Conservation (phyloP, 2,329 filamentous ascomycete species). For the Lizonia empirigonia region DNA sequence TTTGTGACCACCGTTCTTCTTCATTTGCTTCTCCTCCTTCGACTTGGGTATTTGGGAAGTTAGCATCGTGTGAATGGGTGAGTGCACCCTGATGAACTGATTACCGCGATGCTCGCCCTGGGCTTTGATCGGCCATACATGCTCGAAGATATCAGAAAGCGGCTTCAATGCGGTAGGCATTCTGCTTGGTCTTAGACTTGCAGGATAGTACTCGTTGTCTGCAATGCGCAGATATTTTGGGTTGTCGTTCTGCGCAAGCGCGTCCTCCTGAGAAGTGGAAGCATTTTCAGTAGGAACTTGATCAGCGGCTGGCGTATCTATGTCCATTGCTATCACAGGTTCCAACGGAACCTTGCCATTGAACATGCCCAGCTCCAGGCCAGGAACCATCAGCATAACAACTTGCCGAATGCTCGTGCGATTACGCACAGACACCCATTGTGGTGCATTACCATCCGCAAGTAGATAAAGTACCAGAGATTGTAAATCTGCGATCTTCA, state of each 20-base stretch:
- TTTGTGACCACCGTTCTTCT: slow-evolving; percentile 45
- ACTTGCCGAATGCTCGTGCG: slow-evolving; percentile 69
- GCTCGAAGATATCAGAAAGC: slow-evolving; percentile 80
- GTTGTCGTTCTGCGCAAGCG: slow-evolving; percentile 18
- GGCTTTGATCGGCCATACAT: slow-evolving; percentile 87
- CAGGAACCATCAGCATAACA: slow-evolving; percentile 89
- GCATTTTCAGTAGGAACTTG: slow-evolving; percentile 18
- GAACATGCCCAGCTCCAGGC: slow-evolving; percentile 90
- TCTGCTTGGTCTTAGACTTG: slow-evolving; percentile 48
- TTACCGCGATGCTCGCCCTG: slow-evolving; percentile 76
- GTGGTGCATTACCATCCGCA: slow-evolving; percentile 63
- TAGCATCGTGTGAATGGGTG: slow-evolving; percentile 83
- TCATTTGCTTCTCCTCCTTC: slow-evolving; percentile 69
- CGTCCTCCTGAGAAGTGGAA: neutral
- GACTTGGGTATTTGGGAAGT: slow-evolving; percentile 72
- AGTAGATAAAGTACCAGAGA: slow-evolving; percentile 64
- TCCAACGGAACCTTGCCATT: slow-evolving; percentile 55
- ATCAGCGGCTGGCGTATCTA: slow-evolving; percentile 2
- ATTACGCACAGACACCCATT: slow-evolving; percentile 66
- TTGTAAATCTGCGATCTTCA: slow-evolving; percentile 65
- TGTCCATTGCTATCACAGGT: neutral
- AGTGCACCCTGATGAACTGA: slow-evolving; percentile 75
- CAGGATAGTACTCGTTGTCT: slow-evolving; percentile 58
- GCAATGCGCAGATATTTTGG: slow-evolving; percentile 44
- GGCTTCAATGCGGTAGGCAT: slow-evolving; percentile 58